Evolutionary conservation across 306 rosid species (phyloP).

Genomic region (Astragalus glycyphyllos): DNA sequence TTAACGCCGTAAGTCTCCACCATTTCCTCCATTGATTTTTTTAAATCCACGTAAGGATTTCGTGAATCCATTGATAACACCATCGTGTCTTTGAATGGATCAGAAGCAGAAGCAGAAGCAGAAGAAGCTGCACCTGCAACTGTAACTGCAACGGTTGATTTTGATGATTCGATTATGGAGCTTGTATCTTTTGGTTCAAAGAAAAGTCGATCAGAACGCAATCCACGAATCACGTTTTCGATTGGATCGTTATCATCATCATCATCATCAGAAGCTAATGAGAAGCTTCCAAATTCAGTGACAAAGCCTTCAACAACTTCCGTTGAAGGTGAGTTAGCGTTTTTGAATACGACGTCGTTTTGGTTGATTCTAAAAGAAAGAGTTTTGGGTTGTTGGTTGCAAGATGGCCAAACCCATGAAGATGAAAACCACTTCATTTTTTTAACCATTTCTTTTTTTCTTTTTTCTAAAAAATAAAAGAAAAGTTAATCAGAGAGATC

Average conservation of each 20-base stretch:
- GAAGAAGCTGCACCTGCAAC: too few relatives aligned
- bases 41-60: constrained; percentile 73
- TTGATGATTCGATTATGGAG: constrained; percentile 36
- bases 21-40: constrained; percentile 84
- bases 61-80: constrained; percentile 58
- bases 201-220: constrained; percentile 70
- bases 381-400: constrained; percentile 76
- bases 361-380: constrained; percentile 62
- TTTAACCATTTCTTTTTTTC: constrained; percentile 56
- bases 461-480: not conserved
- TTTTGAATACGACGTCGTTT: constrained; percentile 44
- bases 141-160: too few relatives aligned
- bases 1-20: constrained; percentile 65
- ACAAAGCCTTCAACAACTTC: constrained; percentile 24
- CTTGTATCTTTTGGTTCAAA: constrained; percentile 66
- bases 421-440: constrained; percentile 72
- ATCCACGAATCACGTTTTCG: constrained; percentile 60
- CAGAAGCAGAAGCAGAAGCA: not conserved
- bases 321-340: constrained; percentile 57
- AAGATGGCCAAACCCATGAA: constrained; percentile 68
- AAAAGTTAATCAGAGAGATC: not conserved
- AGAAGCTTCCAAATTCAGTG: constrained; percentile 52
- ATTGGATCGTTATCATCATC: constrained; percentile 50
- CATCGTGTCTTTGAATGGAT: constrained; percentile 55
- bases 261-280: constrained; percentile 42